These are phyloP conservation scores for Picea glauca DNA, from an alignment of 75 land plant genomes.

Conservation along the genomic window DNA sequence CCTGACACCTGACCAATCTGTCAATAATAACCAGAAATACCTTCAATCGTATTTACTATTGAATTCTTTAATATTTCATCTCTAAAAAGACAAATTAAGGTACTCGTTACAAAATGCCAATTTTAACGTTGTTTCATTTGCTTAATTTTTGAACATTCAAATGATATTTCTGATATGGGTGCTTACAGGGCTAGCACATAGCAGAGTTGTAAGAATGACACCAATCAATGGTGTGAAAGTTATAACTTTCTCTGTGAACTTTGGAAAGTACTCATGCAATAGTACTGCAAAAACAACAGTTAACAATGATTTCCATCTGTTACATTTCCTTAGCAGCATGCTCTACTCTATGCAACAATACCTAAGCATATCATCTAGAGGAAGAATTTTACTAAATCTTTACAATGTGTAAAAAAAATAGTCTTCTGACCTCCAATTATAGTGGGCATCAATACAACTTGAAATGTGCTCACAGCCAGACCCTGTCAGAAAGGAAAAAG, in stretches of 20 bases:
- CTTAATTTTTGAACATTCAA: neutral
- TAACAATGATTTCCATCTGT: neutral
- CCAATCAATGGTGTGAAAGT: conserved; percentile 90
- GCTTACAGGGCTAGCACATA: conserved; percentile 96
- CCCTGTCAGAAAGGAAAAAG: conserved; percentile 40
- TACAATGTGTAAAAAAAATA: neutral
- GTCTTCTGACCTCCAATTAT: conserved; percentile 67
- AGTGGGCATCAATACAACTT: conserved; percentile 91
- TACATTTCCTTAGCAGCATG: neutral
- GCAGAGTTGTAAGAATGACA: conserved; percentile 87
- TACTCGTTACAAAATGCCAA: neutral
- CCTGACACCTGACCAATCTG: conserved; percentile 97
- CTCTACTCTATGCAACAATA: neutral
- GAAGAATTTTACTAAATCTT: neutral
- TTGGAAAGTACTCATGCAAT: conserved; percentile 86
- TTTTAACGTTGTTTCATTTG: neutral
- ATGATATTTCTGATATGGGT: neutral
- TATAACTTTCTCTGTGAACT: conserved; percentile 68
- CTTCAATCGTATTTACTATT: neutral
- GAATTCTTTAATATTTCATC: neutral
- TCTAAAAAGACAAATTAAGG: neutral
- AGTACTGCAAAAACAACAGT: conserved; percentile 45
- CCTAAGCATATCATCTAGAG: neutral
- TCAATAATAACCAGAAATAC: conserved; percentile 1
- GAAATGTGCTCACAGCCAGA: conserved; percentile 92